Conservation (phyloP, 805 yeast genomes). For the Starmerella apis region DNA sequence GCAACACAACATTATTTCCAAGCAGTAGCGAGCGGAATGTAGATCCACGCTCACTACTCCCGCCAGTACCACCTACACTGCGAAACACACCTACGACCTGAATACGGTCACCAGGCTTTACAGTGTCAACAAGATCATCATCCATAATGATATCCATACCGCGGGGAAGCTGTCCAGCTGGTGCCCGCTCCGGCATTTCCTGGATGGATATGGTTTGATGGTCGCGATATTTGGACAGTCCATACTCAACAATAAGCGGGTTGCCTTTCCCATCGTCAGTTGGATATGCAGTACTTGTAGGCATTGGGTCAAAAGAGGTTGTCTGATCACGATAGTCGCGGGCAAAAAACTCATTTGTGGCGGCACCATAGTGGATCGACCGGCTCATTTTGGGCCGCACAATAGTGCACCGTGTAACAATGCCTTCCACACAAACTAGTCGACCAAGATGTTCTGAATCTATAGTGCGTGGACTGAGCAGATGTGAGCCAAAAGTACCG, state of each 20-base stretch:
- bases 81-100: conserved; percentile 90
- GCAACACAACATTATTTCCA: conserved; percentile 80
- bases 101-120: conserved; percentile 93
- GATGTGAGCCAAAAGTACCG: conserved; percentile 85
- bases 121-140: conserved; percentile 83
- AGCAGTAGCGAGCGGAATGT: conserved; percentile 73
- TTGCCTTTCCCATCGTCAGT: conserved; percentile 88
- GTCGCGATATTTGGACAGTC: conserved; percentile 82
- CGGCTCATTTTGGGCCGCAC: conserved; percentile 86
- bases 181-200: conserved; percentile 96
- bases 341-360: conserved; percentile 72
- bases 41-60: conserved; percentile 13
- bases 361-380: conserved; percentile 86
- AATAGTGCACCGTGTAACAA: conserved; percentile 84
- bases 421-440: conserved; percentile 84
- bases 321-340: conserved; percentile 90
- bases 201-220: conserved; percentile 89
- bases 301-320: conserved; percentile 73
- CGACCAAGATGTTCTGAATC: conserved; percentile 66
- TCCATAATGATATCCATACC: conserved; percentile 86
- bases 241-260: conserved; percentile 81
- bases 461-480: conserved; percentile 79
- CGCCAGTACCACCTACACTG: conserved; percentile 59
- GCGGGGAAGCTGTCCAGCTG: conserved; percentile 94
- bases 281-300: conserved; percentile 80